Percentiles rank a stretch among this genome's conserved stretches.
Evolutionary conservation across 169 alveolate genomes (phyloP).

Genomic region (Plasmodium coatneyi): DNA sequence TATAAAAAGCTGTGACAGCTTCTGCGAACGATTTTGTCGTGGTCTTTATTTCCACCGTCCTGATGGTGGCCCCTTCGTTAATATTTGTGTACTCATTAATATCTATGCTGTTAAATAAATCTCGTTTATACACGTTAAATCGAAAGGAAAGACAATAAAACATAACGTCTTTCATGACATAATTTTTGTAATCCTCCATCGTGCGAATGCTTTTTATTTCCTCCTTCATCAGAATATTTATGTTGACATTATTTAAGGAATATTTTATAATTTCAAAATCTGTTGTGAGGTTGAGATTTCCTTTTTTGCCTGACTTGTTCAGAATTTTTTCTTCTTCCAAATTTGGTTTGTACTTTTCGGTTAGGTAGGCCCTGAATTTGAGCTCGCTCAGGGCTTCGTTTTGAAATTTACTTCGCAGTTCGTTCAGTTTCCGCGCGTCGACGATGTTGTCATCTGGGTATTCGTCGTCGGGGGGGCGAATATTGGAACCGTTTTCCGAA

Average conservation of each 20-base stretch:
- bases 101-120: slow-evolving; percentile 72
- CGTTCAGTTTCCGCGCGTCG: slow-evolving; percentile 41
- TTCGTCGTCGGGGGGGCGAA: background rate
- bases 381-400: slow-evolving; percentile 39
- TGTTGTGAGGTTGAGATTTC: slow-evolving; percentile 53
- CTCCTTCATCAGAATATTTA: slow-evolving; percentile 73
- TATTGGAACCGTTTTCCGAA: background rate
- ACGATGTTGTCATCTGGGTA: slow-evolving; percentile 45
- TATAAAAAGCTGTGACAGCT: slow-evolving; percentile 32
- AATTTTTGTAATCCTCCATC: slow-evolving; percentile 71
- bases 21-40: slow-evolving; percentile 21
- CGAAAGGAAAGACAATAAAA: slow-evolving; percentile 79
- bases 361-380: slow-evolving; percentile 23
- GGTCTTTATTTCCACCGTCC: slow-evolving; percentile 68
- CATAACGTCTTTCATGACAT: slow-evolving; percentile 78
- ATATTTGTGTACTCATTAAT: slow-evolving; percentile 79
- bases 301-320: slow-evolving; percentile 23
- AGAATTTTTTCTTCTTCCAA: slow-evolving; percentile 61
- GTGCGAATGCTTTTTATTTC: slow-evolving; percentile 61
- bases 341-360: slow-evolving; percentile 32
- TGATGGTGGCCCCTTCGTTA: slow-evolving; percentile 75
- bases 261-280: slow-evolving; percentile 44
- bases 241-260: slow-evolving; percentile 63
- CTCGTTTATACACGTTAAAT: slow-evolving; percentile 75
- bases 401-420: slow-evolving; percentile 12